Percentiles rank a stretch among this genome's conserved stretches.
phyloP scores from a whole-genome alignment of 345 rosid genomes.

The Lepidium africanum region DNA sequence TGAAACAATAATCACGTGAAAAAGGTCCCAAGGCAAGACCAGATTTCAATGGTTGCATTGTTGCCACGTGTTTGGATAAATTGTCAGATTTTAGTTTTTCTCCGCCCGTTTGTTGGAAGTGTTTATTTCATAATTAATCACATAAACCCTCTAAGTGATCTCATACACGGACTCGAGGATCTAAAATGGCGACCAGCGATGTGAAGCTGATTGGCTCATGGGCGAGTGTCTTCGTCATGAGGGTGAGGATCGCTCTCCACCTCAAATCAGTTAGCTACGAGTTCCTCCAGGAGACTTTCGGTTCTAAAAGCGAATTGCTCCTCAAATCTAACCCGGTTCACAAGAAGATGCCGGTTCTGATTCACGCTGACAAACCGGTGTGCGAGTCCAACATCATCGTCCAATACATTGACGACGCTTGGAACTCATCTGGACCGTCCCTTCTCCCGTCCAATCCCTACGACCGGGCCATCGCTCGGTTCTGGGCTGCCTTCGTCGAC shows the following conservation, averaged over 20 bases:
- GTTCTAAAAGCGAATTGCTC: constrained; percentile 57
- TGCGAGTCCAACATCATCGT: constrained; percentile 71
- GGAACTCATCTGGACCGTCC: constrained; percentile 48
- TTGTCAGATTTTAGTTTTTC: neutral
- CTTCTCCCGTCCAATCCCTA: constrained; percentile 59
- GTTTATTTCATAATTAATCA: neutral
- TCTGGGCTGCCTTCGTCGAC: constrained; percentile 59
- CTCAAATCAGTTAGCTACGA: constrained; percentile 23
- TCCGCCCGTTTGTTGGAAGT: neutral
- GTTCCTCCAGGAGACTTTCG: constrained; percentile 38
- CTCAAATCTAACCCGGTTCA: constrained; percentile 68
- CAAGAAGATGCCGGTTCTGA: constrained; percentile 76
- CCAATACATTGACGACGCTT: constrained; percentile 59
- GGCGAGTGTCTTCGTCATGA: constrained; percentile 28
- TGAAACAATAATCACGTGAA: constrained; percentile 5
- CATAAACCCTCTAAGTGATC: neutral
- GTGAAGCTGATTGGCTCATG: constrained; percentile 28
- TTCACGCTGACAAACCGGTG: constrained; percentile 53
- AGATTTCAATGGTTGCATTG: neutral
- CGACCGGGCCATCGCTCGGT: constrained; percentile 52
- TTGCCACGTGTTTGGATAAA: neutral
- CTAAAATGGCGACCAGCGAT: constrained; percentile 7
- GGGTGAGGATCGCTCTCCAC: constrained; percentile 25
- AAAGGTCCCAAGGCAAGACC: neutral
- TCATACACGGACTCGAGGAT: neutral